Evolutionary conservation across 2,329 filamentous ascomycete species (phyloP).

Genomic region (Trichoderma polysporum): DNA sequence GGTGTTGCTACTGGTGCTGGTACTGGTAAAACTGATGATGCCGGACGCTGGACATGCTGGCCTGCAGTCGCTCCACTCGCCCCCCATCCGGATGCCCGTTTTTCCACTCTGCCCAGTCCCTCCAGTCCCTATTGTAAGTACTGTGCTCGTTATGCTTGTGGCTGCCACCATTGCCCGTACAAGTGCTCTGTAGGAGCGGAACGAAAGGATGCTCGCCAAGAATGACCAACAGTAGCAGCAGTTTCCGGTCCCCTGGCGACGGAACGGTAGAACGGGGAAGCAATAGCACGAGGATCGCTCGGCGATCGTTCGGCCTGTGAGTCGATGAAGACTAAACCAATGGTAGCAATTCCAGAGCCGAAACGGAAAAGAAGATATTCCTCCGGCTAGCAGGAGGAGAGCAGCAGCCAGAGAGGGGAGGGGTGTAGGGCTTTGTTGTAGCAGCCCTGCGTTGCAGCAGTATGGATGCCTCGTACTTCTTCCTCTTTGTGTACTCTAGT

Average conservation of each 20-base stretch:
- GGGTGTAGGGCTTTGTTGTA: conserved; percentile 10
- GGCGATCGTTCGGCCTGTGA: not conserved
- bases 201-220: not conserved
- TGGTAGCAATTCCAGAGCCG: not conserved
- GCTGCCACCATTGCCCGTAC: not conserved
- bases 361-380: not conserved
- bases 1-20: not conserved
- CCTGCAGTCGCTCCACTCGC: conserved; percentile 2
- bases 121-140: not conserved
- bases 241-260: not conserved
- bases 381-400: not conserved
- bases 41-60: conserved; percentile 9
- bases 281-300: not conserved
- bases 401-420: not conserved
- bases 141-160: not conserved
- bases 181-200: not conserved
- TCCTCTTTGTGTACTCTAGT: not conserved
- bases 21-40: conserved; percentile 1
- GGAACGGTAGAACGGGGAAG: not conserved
- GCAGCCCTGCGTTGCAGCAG: conserved; percentile 3
- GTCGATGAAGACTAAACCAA: not conserved
- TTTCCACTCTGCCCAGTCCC: not conserved
- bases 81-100: not conserved
- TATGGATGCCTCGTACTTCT: not conserved
- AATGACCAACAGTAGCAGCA: not conserved